phyloP scores from a whole-genome alignment of 192 early-diverging fungal genomes.

The Geranomyces variabilis region DNA sequence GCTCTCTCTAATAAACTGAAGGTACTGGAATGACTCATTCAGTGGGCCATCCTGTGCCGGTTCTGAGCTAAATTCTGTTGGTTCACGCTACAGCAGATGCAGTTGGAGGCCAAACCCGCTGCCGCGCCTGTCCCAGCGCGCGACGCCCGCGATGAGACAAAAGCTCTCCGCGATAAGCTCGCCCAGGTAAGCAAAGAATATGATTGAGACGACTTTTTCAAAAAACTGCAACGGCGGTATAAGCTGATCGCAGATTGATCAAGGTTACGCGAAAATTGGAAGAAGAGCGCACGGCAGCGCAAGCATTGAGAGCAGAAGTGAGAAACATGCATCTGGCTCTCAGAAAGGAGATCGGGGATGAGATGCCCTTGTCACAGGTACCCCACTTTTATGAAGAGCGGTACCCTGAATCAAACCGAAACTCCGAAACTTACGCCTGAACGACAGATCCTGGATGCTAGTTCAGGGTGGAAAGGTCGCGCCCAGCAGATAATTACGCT shows the following conservation, averaged over 20 bases:
- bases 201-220: too few relatives aligned
- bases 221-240: too few relatives aligned
- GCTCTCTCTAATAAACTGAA: slow-evolving; percentile 6
- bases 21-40: not conserved
- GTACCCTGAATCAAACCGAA: not conserved
- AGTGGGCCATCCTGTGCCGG: not conserved
- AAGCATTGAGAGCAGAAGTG: not conserved
- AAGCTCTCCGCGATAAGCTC: not conserved
- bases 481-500: slow-evolving; percentile 21
- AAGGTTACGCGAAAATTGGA: slow-evolving; percentile 10
- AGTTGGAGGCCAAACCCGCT: too few relatives aligned
- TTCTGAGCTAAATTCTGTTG: too few relatives aligned
- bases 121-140: too few relatives aligned
- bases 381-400: not conserved
- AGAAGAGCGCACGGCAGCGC: slow-evolving; percentile 12
- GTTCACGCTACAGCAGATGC: too few relatives aligned
- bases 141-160: not conserved
- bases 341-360: slow-evolving; percentile 10
- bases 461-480: slow-evolving; percentile 17
- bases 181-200: slow-evolving; percentile 6
- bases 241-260: too few relatives aligned
- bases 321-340: not conserved
- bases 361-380: not conserved
- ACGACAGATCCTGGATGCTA: not conserved
- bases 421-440: not conserved